Evolutionary conservation across 2,329 filamentous ascomycete genomes (phyloP).

Genomic region (Cryphonectria carpinicola): DNA sequence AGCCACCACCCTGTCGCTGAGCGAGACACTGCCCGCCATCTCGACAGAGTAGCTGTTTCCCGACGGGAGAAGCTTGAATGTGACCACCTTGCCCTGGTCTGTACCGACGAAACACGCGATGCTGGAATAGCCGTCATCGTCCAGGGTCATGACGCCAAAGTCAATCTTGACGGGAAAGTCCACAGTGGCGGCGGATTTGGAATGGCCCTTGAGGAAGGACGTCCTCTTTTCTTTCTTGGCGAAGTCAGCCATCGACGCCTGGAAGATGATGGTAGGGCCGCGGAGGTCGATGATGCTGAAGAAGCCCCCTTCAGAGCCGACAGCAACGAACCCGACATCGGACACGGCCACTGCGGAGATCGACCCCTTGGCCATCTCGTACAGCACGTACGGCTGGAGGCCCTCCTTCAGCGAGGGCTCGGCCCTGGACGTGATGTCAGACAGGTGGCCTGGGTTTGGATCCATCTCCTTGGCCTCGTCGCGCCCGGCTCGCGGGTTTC

Average conservation of each 20-base stretch:
- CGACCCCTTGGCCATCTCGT: conserved; percentile 82
- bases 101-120: conserved; percentile 93
- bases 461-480: conserved; percentile 57
- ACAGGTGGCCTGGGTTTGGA: conserved; percentile 70
- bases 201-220: conserved; percentile 68
- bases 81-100: conserved; percentile 78
- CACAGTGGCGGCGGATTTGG: conserved; percentile 50
- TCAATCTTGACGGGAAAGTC: conserved; percentile 85
- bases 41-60: conserved; percentile 73
- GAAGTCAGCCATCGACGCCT: conserved; percentile 72
- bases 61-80: conserved; percentile 86
- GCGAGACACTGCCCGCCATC: conserved; percentile 67
- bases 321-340: conserved; percentile 90
- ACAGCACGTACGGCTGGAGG: conserved; percentile 72
- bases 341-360: conserved; percentile 81
- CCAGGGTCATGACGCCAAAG: conserved; percentile 91
- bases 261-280: conserved; percentile 83
- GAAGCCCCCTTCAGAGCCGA: conserved; percentile 81
- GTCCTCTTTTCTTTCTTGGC: conserved; percentile 75
- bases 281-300: conserved; percentile 85
- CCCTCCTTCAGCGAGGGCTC: conserved; percentile 74
- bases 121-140: conserved; percentile 94
- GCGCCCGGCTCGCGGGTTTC: conserved; percentile 72
- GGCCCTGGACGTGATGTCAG: conserved; percentile 72
- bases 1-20: conserved; percentile 73